Evolutionary conservation across 352 stramenopile genomes (phyloP).

Genomic region (Phytophthora quininea): DNA sequence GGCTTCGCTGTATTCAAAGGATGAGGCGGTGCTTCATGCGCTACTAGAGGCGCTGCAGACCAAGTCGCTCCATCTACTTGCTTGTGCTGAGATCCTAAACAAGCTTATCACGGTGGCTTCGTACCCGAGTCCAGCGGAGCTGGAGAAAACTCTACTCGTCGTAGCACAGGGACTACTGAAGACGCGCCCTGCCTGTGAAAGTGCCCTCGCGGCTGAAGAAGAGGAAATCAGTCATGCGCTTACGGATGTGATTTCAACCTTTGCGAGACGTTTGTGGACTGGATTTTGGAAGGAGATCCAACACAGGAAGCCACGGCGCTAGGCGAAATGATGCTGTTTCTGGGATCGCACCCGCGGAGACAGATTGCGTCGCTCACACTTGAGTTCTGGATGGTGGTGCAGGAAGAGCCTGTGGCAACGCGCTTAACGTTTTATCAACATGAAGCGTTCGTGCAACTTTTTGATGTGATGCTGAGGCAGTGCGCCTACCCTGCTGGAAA

Average conservation of each 20-base stretch:
- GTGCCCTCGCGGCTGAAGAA: constrained; percentile 50
- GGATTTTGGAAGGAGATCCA: constrained; percentile 57
- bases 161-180: constrained; percentile 54
- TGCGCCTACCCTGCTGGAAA: constrained; percentile 52
- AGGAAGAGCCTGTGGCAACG: constrained; percentile 68
- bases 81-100: constrained; percentile 59
- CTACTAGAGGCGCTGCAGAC: constrained; percentile 55
- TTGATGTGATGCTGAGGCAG: constrained; percentile 66
- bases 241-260: constrained; percentile 64
- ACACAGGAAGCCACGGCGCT: constrained; percentile 51
- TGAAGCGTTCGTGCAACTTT: constrained; percentile 59
- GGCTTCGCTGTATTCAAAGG: constrained; percentile 47
- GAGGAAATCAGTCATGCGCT: constrained; percentile 68
- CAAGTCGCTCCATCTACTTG: constrained; percentile 53
- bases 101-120: constrained; percentile 65
- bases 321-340: constrained; percentile 62
- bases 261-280: constrained; percentile 74
- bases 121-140: constrained; percentile 53
- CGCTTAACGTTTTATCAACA: constrained; percentile 60
- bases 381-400: constrained; percentile 76
- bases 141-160: constrained; percentile 49
- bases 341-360: constrained; percentile 60
- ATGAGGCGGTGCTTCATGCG: constrained; percentile 45
- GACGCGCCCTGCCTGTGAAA: constrained; percentile 54
- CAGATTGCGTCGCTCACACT: constrained; percentile 78